These are phyloP conservation scores for Calamus simplicifolius DNA, from an alignment of 176 grass and related monocot species.

Conservation along the genomic window DNA sequence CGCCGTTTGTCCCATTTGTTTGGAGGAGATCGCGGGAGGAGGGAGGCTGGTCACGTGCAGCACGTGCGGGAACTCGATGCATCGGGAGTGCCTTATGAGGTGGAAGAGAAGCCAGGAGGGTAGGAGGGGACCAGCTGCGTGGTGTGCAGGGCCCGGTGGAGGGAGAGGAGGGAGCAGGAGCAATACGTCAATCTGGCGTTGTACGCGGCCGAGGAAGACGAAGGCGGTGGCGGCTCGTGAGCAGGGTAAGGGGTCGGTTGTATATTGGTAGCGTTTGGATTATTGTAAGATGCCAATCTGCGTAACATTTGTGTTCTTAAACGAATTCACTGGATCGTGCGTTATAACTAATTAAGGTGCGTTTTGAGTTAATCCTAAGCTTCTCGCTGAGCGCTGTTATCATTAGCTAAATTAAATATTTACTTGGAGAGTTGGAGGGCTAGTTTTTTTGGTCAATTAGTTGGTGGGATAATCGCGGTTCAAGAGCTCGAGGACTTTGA, in stretches of 20 bases:
- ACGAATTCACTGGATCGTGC: too few relatives aligned
- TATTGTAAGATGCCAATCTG: too few relatives aligned
- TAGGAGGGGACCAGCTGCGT: slow-evolving; percentile 68
- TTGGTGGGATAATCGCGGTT: too few relatives aligned
- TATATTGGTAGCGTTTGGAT: too few relatives aligned
- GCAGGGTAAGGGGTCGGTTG: slow-evolving; percentile 2
- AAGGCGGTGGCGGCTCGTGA: slow-evolving; percentile 28
- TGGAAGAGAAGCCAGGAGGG: slow-evolving; percentile 70
- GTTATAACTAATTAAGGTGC: too few relatives aligned
- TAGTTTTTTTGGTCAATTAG: too few relatives aligned
- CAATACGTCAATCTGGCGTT: slow-evolving; percentile 72
- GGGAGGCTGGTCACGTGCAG: slow-evolving; percentile 43
- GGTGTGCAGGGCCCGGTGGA: slow-evolving; percentile 84
- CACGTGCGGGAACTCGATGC: slow-evolving; percentile 72
- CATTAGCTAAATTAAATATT: too few relatives aligned
- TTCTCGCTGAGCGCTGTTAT: too few relatives aligned
- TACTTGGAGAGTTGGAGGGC: too few relatives aligned
- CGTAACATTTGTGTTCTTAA: too few relatives aligned
- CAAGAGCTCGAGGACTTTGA: too few relatives aligned
- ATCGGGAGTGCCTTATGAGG: slow-evolving; percentile 70
- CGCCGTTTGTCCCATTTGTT: slow-evolving; percentile 59
- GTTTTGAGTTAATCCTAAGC: too few relatives aligned
- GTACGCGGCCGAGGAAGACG: slow-evolving; percentile 43
- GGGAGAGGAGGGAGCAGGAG: slow-evolving; percentile 31
- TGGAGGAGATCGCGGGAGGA: slow-evolving; percentile 52